Evolutionary conservation across 2,329 filamentous ascomycete genomes (phyloP).

Genomic region (Pseudogymnoascus pannorum): DNA sequence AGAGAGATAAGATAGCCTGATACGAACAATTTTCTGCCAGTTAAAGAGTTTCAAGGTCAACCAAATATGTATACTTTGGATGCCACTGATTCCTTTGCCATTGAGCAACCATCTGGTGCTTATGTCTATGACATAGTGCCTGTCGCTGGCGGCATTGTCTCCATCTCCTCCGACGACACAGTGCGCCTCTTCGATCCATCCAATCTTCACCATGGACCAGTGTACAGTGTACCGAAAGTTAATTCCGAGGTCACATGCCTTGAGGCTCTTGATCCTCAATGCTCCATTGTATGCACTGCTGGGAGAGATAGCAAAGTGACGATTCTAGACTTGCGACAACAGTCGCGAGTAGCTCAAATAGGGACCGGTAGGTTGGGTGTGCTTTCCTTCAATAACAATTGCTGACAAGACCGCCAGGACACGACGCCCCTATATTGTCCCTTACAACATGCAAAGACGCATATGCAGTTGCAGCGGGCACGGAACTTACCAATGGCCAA

Average conservation of each 20-base stretch:
- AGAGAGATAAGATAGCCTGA: slow-evolving; percentile 5
- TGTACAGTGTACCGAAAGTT: slow-evolving; percentile 41
- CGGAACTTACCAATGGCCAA: slow-evolving; percentile 59
- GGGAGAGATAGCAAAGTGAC: slow-evolving; percentile 63
- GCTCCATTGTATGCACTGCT: slow-evolving; percentile 56
- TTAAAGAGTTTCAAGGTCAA: neutral
- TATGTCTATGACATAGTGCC: slow-evolving; percentile 40
- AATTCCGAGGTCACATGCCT: slow-evolving; percentile 60
- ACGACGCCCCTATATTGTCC: slow-evolving; percentile 51
- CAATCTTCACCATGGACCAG: slow-evolving; percentile 44
- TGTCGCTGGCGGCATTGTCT: slow-evolving; percentile 22
- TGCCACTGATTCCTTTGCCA: slow-evolving; percentile 19
- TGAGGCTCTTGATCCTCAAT: slow-evolving; percentile 44
- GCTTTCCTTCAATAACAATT: neutral
- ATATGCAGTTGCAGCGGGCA: slow-evolving; percentile 62
- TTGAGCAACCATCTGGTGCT: slow-evolving; percentile 24
- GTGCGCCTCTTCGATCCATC: slow-evolving; percentile 57
- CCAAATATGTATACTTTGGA: slow-evolving; percentile 27
- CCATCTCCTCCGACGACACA: slow-evolving; percentile 64
- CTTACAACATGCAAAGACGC: slow-evolving; percentile 51
- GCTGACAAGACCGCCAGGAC: slow-evolving; percentile 27
- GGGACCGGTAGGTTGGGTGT: neutral
- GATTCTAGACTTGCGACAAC: slow-evolving; percentile 55
- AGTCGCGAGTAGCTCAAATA: slow-evolving; percentile 7
- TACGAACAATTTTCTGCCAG: slow-evolving; percentile 6